phyloP scores from a whole-genome alignment of 179 eudicot genomes.

The Beta macrorhiza region DNA sequence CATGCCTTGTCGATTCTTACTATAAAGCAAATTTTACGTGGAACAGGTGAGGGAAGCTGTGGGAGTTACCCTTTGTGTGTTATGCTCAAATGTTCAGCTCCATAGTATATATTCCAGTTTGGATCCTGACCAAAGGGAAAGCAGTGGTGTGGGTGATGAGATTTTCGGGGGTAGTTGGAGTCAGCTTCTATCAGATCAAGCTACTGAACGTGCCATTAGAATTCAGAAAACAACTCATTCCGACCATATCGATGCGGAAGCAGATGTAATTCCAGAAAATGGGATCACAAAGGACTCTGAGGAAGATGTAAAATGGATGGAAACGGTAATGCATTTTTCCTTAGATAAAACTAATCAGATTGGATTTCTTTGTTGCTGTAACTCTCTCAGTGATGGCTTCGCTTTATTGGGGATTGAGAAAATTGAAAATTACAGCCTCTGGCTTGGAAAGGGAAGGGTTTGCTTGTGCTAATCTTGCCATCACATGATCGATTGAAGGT shows the following conservation, averaged over 20 bases:
- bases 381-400: no score
- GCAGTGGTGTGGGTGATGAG: conserved; percentile 28
- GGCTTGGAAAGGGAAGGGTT: not conserved
- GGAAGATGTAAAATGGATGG: conserved; percentile 98
- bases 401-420: no score
- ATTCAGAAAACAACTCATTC: conserved; percentile 60
- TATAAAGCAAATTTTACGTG: conserved; percentile 18
- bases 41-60: conserved; percentile 94
- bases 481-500: conserved; percentile 10
- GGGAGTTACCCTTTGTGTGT: conserved; percentile 79
- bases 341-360: not conserved
- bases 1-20: not conserved
- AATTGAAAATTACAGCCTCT: conserved; percentile 1
- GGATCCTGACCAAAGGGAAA: conserved; percentile 33
- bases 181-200: conserved; percentile 54
- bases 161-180: conserved; percentile 54
- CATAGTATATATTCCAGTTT: conserved; percentile 36
- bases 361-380: no score
- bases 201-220: conserved; percentile 62
- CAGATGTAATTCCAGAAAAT: conserved; percentile 40
- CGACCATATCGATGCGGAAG: conserved; percentile 47
- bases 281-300: conserved; percentile 52
- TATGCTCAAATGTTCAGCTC: conserved; percentile 89
- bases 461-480: not conserved
- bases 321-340: conserved; percentile 62